A percentile compares a stretch with the other conserved stretches of the same genome.
phyloP scores from a whole-genome alignment of 768 basidiomycete species.

The Suillus sp. region DNA sequence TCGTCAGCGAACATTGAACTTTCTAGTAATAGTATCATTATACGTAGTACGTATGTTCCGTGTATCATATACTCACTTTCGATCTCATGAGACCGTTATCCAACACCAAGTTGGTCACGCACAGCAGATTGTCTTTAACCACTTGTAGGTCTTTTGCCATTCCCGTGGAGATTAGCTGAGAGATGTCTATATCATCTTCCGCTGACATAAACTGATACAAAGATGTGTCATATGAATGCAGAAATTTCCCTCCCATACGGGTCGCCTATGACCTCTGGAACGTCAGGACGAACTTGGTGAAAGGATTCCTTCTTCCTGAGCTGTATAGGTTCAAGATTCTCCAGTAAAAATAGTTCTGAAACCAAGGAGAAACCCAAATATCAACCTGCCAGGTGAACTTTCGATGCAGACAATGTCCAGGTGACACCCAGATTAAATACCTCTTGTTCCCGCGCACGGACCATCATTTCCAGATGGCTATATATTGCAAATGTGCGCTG shows the following conservation, averaged over 20 bases:
- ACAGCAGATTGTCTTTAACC: neutral
- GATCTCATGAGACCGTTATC: neutral
- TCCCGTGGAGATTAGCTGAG: neutral
- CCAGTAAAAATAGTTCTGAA: constrained; percentile 27
- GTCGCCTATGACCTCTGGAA: constrained; percentile 52
- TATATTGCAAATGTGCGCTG: constrained; percentile 25
- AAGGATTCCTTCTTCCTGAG: constrained; percentile 60
- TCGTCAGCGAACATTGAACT: constrained; percentile 79
- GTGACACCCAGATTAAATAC: constrained; percentile 14
- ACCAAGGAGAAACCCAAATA: constrained; percentile 62
- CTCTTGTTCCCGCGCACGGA: constrained; percentile 51
- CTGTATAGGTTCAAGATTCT: constrained; percentile 55
- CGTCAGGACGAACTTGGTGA: constrained; percentile 69
- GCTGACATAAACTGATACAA: neutral
- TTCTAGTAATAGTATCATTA: neutral
- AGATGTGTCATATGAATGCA: neutral
- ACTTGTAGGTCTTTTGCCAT: neutral
- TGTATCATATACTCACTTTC: neutral
- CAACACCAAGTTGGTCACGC: neutral
- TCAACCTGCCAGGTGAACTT: constrained; percentile 74
- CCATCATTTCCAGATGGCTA: constrained; percentile 37
- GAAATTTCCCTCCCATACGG: constrained; percentile 61
- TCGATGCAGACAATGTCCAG: constrained; percentile 40
- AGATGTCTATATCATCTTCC: neutral
- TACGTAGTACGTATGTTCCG: neutral